Evolutionary conservation across 805 yeast species (phyloP).

Genomic region (Pichia occidentalis): DNA sequence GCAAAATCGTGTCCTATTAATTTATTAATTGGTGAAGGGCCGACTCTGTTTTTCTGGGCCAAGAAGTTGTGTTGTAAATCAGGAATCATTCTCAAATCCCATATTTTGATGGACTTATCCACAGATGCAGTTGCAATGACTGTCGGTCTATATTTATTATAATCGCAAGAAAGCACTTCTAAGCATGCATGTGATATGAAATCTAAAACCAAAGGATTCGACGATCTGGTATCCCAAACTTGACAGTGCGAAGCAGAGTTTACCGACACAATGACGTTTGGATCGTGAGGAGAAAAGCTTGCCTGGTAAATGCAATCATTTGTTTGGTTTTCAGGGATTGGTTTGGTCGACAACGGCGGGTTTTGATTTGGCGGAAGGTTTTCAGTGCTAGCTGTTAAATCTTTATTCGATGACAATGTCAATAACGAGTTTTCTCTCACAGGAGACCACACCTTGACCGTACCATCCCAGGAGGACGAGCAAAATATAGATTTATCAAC

Average conservation of each 20-base stretch:
- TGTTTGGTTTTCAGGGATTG: conserved; percentile 28
- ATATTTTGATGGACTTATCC: conserved; percentile 72
- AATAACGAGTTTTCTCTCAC: conserved; percentile 46
- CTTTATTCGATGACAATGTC: conserved; percentile 40
- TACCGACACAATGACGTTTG: conserved; percentile 59
- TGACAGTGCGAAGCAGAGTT: conserved; percentile 70
- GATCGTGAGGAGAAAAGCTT: conserved; percentile 77
- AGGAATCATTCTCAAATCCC: conserved; percentile 78
- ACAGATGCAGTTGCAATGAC: conserved; percentile 89
- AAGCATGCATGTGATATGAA: conserved; percentile 72
- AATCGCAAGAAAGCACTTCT: conserved; percentile 77
- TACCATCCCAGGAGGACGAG: conserved; percentile 89
- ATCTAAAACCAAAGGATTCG: conserved; percentile 53
- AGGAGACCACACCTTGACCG: conserved; percentile 75
- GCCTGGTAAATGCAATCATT: conserved; percentile 73
- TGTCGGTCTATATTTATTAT: conserved; percentile 80
- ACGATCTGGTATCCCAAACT: conserved; percentile 74
- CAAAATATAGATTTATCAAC: conserved; percentile 52
- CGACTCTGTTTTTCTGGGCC: conserved; percentile 39
- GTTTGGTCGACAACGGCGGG: conserved; percentile 34
- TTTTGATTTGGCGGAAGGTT: conserved; percentile 6
- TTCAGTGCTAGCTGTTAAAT: conserved; percentile 18
- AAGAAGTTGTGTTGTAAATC: conserved; percentile 29
- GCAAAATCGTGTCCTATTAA: conserved; percentile 86
- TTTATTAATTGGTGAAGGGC: conserved; percentile 69